These are phyloP conservation scores for apple (Malus domestica) DNA, from an alignment of 306 rosid species.

Conservation along the genomic window DNA sequence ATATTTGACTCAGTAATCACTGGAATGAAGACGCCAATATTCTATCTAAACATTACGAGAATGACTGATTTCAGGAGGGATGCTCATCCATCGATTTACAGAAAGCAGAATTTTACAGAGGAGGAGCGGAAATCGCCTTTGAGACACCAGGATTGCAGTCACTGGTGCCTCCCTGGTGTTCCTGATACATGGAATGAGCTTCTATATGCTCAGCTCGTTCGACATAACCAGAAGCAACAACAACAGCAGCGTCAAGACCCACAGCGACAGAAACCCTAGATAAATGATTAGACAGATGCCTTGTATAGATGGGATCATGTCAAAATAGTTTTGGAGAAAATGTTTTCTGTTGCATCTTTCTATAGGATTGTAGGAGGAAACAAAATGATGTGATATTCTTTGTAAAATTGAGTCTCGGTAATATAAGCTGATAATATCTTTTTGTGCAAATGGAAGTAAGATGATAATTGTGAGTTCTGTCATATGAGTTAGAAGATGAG, in stretches of 20 bases:
- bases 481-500: too few relatives aligned
- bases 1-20: constrained; percentile 9
- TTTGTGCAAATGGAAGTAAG: too few relatives aligned
- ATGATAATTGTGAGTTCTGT: too few relatives aligned
- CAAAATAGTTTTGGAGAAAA: not conserved
- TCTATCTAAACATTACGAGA: constrained; percentile 18
- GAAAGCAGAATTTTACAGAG: constrained; percentile 36
- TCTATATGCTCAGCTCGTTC: constrained; percentile 8
- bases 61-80: constrained; percentile 17
- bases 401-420: too few relatives aligned
- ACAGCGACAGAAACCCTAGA: not conserved
- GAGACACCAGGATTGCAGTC: constrained; percentile 52
- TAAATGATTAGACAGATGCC: not conserved
- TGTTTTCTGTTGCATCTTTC: not conserved
- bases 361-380: not conserved
- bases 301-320: not conserved
- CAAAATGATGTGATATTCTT: not conserved
- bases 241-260: not conserved
- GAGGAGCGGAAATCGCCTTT: constrained; percentile 26
- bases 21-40: constrained; percentile 8
- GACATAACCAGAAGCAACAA: not conserved
- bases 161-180: constrained; percentile 69
- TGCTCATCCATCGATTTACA: constrained; percentile 29
- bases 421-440: too few relatives aligned
- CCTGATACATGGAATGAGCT: constrained; percentile 55